phyloP scores from a whole-genome alignment of 1,284 basidiomycete genomes.

The Melampsora americana region DNA sequence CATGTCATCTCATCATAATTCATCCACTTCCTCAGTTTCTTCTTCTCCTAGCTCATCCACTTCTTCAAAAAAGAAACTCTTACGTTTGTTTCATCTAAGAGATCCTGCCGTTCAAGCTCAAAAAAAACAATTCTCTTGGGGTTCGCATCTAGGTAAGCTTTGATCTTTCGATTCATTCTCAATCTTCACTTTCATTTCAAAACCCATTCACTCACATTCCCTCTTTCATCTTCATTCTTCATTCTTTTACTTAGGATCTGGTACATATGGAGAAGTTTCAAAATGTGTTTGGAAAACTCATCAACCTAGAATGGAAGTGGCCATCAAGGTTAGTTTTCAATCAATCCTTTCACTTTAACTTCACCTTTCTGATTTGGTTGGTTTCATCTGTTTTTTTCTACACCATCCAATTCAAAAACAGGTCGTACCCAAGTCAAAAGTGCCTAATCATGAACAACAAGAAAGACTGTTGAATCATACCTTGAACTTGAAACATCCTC shows the following conservation, averaged over 20 bases:
- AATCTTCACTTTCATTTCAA: neutral
- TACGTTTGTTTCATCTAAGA: slow-evolving; percentile 18
- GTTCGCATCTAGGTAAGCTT: slow-evolving; percentile 37
- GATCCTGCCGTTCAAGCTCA: slow-evolving; percentile 33
- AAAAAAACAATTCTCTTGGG: slow-evolving; percentile 34
- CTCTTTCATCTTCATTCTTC: too few species aligned
- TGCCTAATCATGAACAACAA: slow-evolving; percentile 17
- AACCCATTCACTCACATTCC: neutral
- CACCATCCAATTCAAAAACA: too few species aligned
- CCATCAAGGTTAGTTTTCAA: slow-evolving; percentile 14
- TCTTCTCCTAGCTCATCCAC: neutral
- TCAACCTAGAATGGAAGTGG: slow-evolving; percentile 14
- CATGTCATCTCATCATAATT: too few species aligned
- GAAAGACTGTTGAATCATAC: slow-evolving; percentile 15
- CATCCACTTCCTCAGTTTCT: too few species aligned
- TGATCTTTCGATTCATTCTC: neutral
- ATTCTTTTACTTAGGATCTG: slow-evolving; percentile 3
- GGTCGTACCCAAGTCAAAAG: slow-evolving; percentile 28
- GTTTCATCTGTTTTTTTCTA: neutral
- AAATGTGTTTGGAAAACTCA: slow-evolving; percentile 29
- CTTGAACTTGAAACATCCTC: slow-evolving; percentile 19
- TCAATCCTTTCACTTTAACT: neutral
- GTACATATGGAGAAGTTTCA: slow-evolving; percentile 34
- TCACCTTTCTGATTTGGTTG: neutral
- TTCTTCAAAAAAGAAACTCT: slow-evolving; percentile 14